phyloP scores from a whole-genome alignment of 1,284 basidiomycete species.

The Psilocybe mexicana region DNA sequence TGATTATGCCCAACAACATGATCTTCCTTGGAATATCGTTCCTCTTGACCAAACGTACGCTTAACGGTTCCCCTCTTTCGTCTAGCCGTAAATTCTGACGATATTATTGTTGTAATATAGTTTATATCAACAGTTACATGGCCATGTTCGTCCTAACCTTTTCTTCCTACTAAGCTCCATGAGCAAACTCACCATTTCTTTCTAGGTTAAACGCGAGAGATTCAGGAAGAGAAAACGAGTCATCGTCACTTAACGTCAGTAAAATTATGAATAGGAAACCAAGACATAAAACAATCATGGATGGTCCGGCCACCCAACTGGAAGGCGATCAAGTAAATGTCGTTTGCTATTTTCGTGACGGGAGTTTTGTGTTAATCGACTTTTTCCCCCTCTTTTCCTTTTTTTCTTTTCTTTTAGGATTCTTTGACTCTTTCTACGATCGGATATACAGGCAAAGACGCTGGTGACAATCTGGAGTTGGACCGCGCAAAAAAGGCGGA shows the following conservation, averaged over 20 bases:
- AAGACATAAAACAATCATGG: not conserved
- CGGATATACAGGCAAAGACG: not conserved
- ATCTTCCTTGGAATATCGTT: conserved; percentile 8
- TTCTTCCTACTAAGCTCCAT: not conserved
- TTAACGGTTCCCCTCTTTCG: not conserved
- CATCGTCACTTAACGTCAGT: not conserved
- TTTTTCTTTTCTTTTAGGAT: not conserved
- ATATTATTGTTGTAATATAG: not conserved
- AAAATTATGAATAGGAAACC: not conserved
- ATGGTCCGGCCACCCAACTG: not conserved
- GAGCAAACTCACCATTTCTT: not conserved
- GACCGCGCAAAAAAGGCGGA: not conserved
- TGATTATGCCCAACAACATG: conserved; percentile 4
- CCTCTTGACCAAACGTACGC: conserved; percentile 7
- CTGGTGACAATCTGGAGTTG: not conserved
- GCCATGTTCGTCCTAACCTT: conserved; percentile 3
- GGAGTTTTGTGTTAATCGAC: too few relatives aligned
- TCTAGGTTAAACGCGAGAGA: conserved; percentile 5
- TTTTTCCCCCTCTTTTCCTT: too few relatives aligned
- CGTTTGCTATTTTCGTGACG: not conserved
- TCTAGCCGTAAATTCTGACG: too few relatives aligned
- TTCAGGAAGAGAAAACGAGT: not conserved
- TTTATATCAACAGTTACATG: conserved; percentile 12
- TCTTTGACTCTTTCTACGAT: not conserved
- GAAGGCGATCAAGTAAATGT: not conserved